Percentiles rank a stretch among this genome's conserved stretches.
Conservation (phyloP, 2,329 filamentous ascomycete species). For the Colletotrichum abscissum region DNA sequence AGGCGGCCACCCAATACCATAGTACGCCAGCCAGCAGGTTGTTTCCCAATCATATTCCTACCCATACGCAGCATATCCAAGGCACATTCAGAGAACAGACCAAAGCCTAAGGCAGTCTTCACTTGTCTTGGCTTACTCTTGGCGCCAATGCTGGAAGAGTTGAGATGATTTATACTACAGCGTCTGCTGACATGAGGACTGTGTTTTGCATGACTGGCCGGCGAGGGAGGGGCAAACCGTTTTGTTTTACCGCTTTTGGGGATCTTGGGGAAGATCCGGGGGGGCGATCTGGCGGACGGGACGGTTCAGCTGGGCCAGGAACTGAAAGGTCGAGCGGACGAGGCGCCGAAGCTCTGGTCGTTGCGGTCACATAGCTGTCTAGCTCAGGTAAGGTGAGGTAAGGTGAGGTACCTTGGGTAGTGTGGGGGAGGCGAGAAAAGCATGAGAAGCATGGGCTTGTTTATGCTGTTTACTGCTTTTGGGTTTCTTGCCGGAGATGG, state of each 20-base stretch:
- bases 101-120: background rate
- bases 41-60: background rate
- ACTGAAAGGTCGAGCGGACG: background rate
- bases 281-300: background rate
- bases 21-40: background rate
- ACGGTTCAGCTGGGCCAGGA: background rate
- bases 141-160: background rate
- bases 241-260: background rate
- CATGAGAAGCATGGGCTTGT: background rate
- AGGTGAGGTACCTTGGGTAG: background rate
- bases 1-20: background rate
- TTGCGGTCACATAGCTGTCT: background rate
- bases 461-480: background rate
- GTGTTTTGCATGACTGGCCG: background rate
- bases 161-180: conserved; percentile 4
- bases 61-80: background rate
- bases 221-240: background rate
- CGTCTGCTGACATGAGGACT: background rate
- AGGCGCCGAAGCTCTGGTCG: background rate
- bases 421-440: background rate
- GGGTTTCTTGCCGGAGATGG: background rate
- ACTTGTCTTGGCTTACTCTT: background rate
- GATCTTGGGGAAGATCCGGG: background rate
- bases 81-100: background rate
- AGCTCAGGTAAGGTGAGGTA: too few relatives aligned